Base-by-base conservation (phyloP, 2,329 filamentous ascomycete genomes). In the Tolypocladium ovalisporum region DNA sequence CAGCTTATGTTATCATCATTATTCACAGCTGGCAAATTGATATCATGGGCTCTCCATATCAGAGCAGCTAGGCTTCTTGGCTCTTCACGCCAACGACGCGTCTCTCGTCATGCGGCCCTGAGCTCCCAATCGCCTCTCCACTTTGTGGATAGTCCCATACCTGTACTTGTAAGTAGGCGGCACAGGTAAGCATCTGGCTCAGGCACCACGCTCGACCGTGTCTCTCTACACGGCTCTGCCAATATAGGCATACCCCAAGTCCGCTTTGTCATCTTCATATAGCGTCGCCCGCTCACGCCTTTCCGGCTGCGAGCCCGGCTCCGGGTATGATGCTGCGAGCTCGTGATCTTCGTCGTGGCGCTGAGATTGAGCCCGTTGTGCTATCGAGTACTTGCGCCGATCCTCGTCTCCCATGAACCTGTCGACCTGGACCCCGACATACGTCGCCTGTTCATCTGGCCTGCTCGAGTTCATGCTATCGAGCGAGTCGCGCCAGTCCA, bases 381-480 rank as follows among this genome's bases (percentile, higher is more conserved):
- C 84, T 65, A 89, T 80, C 64, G 85, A 80, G 67, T 91, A 89
- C 66, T 90, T 88, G 61, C 80, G 81, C 39, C 84, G 81, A 66
- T 93, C 89, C 68, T 94, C 89, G 8, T 87, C 85, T 61, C 83
- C 83, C 82, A 95, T 89, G 65, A 93, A 83, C 65, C 81, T 88
- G 64, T 92, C 87, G 35, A 90, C 77, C 0, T 83, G 86, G 63
- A 56, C 22, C 49, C 29, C 47, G 8, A 37, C 56, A 6, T 42
- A 19, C 9, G 37, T 24, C 13, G 34, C 32, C 54, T 83, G 80
- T 54, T 71, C 75, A 12, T 73, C 78, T 0, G 82, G 85, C 24
- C 76, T 77, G 4, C 73, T 78, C 4, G 85, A 88, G 56, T 80
- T 69, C 54, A 82, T 76, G 49, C 87, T 90, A 55, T 89, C 86